Base-by-base conservation (phyloP, 345 rosid species). In the Zanthoxylum bungeanum region DNA sequence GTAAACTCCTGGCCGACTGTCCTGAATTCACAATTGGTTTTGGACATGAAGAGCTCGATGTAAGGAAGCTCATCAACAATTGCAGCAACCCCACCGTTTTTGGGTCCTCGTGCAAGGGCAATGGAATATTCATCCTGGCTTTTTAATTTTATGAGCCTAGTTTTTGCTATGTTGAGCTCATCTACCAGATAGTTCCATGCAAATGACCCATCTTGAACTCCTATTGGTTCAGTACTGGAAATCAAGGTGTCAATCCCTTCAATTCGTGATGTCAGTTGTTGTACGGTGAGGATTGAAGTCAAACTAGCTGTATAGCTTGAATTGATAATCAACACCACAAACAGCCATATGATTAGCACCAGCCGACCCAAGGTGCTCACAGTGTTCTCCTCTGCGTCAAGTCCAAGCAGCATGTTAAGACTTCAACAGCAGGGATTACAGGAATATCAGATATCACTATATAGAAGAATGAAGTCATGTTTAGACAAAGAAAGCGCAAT, bases 231-330 rank as follows among this genome's bases (percentile, higher is more conserved):
- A 12, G 64, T 82, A 64, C 91, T 77, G 40, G 91, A 47, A 73
- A 86, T 85, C 80, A 94, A 79, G 71, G 70, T 80, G 73, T 94
- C 97, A 30, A 94, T 88, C 74, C 97, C 98, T 77, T 81, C 83
- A 34, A 94, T 88, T 40, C 90, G 78, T 3, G 97, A 92, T 16
- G 93, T 81, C 66, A 94, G 73, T 74, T 92, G 91, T 77, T 92
- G 97, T 65, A 90, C 97, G 0, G 98, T 94, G 69, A 94, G 95
- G 82, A 94, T 90, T 25, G 98, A 94, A 10, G 95, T 94, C 85
- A 94, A 85, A 75, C 97, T 94, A 25, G 97, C 98, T 0, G 98
- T 94, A 84, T 92, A 94, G 83, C 98, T 94, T 72, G 97, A 94
- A 73, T 94, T 94, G 86, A 94, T 94, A 51, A 94, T 89, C 76